Conservation (phyloP, 805 yeast genomes). For the Yamadazyma takamatsuzukensis region DNA sequence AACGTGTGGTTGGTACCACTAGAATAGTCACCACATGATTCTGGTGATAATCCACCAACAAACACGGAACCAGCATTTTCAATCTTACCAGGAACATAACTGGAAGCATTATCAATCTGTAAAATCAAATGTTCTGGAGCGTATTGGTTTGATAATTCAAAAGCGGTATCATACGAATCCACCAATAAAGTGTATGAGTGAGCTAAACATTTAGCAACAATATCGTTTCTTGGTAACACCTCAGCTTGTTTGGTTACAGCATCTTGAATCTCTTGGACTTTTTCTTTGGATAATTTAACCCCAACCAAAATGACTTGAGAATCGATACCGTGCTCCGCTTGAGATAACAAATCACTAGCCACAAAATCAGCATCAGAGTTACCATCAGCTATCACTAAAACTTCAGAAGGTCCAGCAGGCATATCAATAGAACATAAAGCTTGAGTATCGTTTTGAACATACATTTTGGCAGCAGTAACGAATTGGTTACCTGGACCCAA, state of each 20-base stretch:
- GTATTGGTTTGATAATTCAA: conserved; percentile 80
- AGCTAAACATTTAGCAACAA: conserved; percentile 85
- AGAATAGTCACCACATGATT: conserved; percentile 97
- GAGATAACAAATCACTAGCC: conserved; percentile 93
- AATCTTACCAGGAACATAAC: conserved; percentile 64
- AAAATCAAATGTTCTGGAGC: conserved; percentile 98
- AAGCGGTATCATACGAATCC: conserved; percentile 70
- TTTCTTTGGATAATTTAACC: conserved; percentile 58
- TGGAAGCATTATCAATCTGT: conserved; percentile 77
- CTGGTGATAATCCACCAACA: conserved; percentile 96
- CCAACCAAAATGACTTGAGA: conserved; percentile 94
- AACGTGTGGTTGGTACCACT: conserved; percentile 97
- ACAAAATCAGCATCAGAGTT: conserved; percentile 91
- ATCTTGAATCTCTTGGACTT: conserved; percentile 67
- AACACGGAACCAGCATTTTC: conserved; percentile 95
- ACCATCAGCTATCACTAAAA: conserved; percentile 88
- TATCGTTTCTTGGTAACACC: conserved; percentile 85
- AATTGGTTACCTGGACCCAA: conserved; percentile 99
- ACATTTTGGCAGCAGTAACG: conserved; percentile 98
- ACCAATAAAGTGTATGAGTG: conserved; percentile 84
- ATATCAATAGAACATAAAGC: conserved; percentile 96
- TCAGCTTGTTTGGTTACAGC: conserved; percentile 85
- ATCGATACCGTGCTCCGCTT: conserved; percentile 98
- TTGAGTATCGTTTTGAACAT: conserved; percentile 90
- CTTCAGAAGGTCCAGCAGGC: conserved; percentile 99